A percentile compares a stretch with the other conserved stretches of the same genome.
phyloP scores from a whole-genome alignment of 164 flowering plant genomes.

The Kingdonia uniflora region DNA sequence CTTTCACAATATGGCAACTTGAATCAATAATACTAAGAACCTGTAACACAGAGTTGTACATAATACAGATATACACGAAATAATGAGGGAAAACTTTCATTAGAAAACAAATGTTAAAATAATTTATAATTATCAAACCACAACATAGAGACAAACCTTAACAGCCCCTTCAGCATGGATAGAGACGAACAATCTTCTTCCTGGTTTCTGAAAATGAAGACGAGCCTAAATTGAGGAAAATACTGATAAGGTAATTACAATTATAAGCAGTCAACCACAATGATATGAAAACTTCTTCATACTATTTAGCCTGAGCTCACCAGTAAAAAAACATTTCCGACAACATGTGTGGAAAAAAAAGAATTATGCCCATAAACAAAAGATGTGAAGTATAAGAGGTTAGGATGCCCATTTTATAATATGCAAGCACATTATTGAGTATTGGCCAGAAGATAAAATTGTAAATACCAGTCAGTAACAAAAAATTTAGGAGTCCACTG shows the following conservation, averaged over 20 bases:
- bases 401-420: too few relatives aligned
- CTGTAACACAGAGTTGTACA: conserved; percentile 25
- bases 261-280: not conserved
- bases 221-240: not conserved
- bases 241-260: not conserved
- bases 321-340: too few relatives aligned
- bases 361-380: too few relatives aligned
- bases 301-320: too few relatives aligned
- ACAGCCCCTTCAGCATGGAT: conserved; percentile 83
- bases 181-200: conserved; percentile 60
- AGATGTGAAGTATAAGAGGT: too few relatives aligned
- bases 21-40: conserved; percentile 84
- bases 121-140: not conserved
- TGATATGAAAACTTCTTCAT: not conserved
- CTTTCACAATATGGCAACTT: conserved; percentile 46
- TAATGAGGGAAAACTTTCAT: too few relatives aligned
- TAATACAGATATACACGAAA: too few relatives aligned
- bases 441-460: too few relatives aligned
- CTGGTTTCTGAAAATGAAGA: conserved; percentile 60
- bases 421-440: too few relatives aligned
- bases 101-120: not conserved
- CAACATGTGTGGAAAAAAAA: too few relatives aligned
- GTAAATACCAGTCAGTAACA: too few relatives aligned
- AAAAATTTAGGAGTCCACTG: too few relatives aligned
- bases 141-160: conserved; percentile 46